A percentile compares a stretch with the other conserved stretches of the same genome.
Conservation (phyloP, 176 grass and related monocot genomes). For the Hsuehochloa calcarea region DNA sequence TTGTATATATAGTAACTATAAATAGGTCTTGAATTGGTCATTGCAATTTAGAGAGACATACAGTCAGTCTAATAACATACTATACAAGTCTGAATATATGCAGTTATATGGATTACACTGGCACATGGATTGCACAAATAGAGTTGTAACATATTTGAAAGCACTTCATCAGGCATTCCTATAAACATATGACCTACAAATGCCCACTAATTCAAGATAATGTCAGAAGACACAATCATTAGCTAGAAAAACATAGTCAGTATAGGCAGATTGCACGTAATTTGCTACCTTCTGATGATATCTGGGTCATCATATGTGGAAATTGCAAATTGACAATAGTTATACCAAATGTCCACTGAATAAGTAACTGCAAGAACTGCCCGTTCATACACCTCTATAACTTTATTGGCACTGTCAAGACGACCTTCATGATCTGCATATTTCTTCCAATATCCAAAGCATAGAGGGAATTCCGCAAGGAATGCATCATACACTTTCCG, state of each 20-base stretch:
- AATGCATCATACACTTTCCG: conserved; percentile 93
- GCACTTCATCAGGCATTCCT: conserved; percentile 29
- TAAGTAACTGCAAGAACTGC: conserved; percentile 97
- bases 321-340: conserved; percentile 89
- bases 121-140: not conserved
- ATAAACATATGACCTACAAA: conserved; percentile 14
- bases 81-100: not conserved
- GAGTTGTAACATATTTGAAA: conserved; percentile 19
- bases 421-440: conserved; percentile 93
- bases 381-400: conserved; percentile 89
- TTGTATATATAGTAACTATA: not conserved
- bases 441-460: conserved; percentile 99
- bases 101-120: not conserved
- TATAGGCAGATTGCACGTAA: not conserved
- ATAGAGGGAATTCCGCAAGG: conserved; percentile 87
- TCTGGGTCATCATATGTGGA: conserved; percentile 92
- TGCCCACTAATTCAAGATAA: conserved; percentile 18
- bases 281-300: conserved; percentile 80
- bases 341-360: conserved; percentile 98
- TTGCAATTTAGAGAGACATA: not conserved
- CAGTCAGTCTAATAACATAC: not conserved
- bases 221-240: conserved; percentile 16
- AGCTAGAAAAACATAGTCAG: not conserved
- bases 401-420: conserved; percentile 64
- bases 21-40: not conserved